Base-by-base conservation (phyloP, 169 alveolate species). In the Neospora caninum region DNA sequence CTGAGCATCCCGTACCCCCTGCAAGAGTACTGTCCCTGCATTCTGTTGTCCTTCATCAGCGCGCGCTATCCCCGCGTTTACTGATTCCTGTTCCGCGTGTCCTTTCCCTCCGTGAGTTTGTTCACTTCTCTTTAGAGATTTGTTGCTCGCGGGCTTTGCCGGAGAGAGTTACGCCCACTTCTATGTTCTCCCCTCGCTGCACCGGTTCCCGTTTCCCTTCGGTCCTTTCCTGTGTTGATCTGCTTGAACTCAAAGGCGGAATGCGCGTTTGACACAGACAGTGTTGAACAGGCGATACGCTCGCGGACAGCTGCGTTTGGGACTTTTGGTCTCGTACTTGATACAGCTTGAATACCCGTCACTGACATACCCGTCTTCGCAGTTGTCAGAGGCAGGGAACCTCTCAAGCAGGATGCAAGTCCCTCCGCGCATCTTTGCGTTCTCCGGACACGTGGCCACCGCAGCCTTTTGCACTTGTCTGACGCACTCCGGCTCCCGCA, bases 401-500 rank as follows among this genome's bases (percentile, higher is more conserved):
- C 73, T 49, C 91, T 91, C 94, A 22, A 87, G 86, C n/a, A 78
- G 64, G n/a, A 91, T 80, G 82, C 94, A 91, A 36, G 38, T 73
- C 9, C 84, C 69, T 0, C 94, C 94, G 27, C 94, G 45, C 91
- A 91, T 49, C 58, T 80, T 91, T 0, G 94, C 42, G 64, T 82
- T 42, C 29, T 49, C 53, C 16, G 94, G 94, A 54, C 94, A 91
- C 29, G 82, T 58, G 42, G 58, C 86, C 25, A 70, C 94, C 27
- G 94, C 94, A 9, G 86, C 69, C 27, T 70, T 34, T 38, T 43
- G 91, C 22, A 42, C 87, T 20, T 53, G n/a, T 27, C 94, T 10
- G 41, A n/a, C 10, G 82, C 94, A 91, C 78, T 64, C 69, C 49
- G 42, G n/a, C 18, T 78, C 84, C 49, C 27, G 34, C 67, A 36